Evolutionary conservation across 139 green algal species (phyloP), one percentile per base, ranked within the genome.

Genomic region (Picochlorum sp.): DNA sequence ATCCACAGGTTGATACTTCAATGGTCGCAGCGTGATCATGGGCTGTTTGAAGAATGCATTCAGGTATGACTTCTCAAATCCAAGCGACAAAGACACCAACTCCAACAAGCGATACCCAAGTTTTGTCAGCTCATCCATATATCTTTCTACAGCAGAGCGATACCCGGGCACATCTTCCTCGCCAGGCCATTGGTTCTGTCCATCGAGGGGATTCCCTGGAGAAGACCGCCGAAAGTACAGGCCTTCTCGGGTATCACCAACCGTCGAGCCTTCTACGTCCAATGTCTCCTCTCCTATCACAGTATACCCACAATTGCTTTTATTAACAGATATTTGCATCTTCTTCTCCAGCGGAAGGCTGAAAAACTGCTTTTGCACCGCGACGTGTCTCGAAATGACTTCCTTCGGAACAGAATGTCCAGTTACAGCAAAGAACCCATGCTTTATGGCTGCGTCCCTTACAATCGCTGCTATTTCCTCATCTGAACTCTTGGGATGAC

Each of bases 181-280:
- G 44, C 68, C 37, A 0, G 85, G 87, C 89, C 90, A 97, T 55
- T 94, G 81, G 66, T 98, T 98, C 49, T 88, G 88, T 16, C 92
- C 92, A 55, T 95, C 84, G 45, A 98, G 72, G 2, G 90, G 87
- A 41, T 83, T 71, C 51, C 45, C 66, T 51, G 72, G n/a, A n/a
- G 89, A 65, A 44, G 89, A 76, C 20, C 82, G 54, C 1, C 86
- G 82, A 68, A 88, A 91, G 72, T 94, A 91, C 67, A 88, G 52
- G 66, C 84, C 87, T 68, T 97, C 91, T 59, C 98, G 96, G 32
- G 83, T 95, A 69, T 98, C 92, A 0, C 85, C 88, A 32, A 71
- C 37, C 24, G 14, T 71, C 62, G 87, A 81, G 1, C 57, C 54
- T 1, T 32, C 44, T 4, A 83, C 80, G 54, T 97, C 90, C 28